Evolutionary conservation across 345 rosid genomes (phyloP), one percentile per base, ranked within the genome.

Genomic region (Alliaria petiolata): DNA sequence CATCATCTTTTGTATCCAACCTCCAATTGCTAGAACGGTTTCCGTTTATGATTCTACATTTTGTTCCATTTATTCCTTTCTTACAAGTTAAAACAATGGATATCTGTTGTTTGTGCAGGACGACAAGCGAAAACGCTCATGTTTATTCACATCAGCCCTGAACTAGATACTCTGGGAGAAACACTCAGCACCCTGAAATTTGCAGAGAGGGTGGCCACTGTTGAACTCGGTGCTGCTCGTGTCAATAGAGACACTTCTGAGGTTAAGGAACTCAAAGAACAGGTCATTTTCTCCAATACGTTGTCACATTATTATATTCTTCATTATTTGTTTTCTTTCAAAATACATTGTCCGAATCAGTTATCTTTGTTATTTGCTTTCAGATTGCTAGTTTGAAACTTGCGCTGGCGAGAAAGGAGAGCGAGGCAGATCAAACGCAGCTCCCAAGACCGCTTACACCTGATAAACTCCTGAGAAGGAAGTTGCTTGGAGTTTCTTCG

Each of bases 81-180:
- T 9, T 19, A 9, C 35, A 16, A 43, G 43, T 30, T n/a, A 9
- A 53, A 43, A 80, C 30, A 9, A 59, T 56, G 62, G 40, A 47
- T 68, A 60, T 15, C n/a, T n/a, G n/a, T 3, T 62, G 17, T 68
- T 58, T 71, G 12, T 70, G 49, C 56, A 93, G 97, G 98, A 62
- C 96, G 97, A 44, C 97, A 95, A 78, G 99, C 99, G 69, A 95
- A 95, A 83, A 91, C 99, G 19, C 85, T 91, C 44, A 95, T 95
- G 99, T 95, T 95, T 82, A 85, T 91, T 65, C 99, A 95, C 82
- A 85, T 91, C 13, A 84, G 93, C 83, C 97, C 99, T 3, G 99
- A 95, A 71, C 71, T 77, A 35, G 96, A 95, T 26, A 82, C 95
- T 76, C 39, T 83, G 9, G 90, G 85, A 47, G 99, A 91, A 85